These are phyloP conservation scores for Drechslerella coelobrocha DNA, from an alignment of 2,329 filamentous ascomycete genomes.

Conservation along the genomic window DNA sequence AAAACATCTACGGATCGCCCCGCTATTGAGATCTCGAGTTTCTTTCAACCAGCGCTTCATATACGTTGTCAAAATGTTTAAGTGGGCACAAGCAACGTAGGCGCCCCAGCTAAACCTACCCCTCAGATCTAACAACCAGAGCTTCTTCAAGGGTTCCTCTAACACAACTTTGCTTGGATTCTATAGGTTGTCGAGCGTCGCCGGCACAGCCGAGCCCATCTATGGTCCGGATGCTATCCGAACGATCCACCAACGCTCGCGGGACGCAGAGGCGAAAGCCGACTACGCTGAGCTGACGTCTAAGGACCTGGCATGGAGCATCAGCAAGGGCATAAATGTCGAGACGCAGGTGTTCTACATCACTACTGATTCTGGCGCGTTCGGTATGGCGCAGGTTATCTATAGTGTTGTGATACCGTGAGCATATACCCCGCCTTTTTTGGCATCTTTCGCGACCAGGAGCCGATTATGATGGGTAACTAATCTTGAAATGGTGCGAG, in stretches of 20 bases:
- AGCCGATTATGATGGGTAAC: background rate
- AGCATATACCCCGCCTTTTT: background rate
- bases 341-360: constrained; percentile 97
- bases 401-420: constrained; percentile 83
- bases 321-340: constrained; percentile 82
- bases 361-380: constrained; percentile 75
- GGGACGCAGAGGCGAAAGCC: constrained; percentile 39
- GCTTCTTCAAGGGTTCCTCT: background rate
- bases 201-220: constrained; percentile 93
- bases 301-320: constrained; percentile 80
- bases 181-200: constrained; percentile 74
- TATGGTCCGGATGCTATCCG: constrained; percentile 89
- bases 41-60: background rate
- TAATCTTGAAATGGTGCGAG: background rate
- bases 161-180: background rate
- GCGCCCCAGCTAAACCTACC: background rate
- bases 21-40: background rate
- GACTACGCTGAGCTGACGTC: constrained; percentile 75
- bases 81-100: constrained; percentile 45
- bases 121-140: background rate
- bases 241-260: constrained; percentile 79
- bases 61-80: constrained; percentile 38
- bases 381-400: constrained; percentile 87
- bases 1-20: background rate
- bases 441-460: background rate